phyloP scores from a whole-genome alignment of 257 asterid species.

The Anisodus tanguticus region DNA sequence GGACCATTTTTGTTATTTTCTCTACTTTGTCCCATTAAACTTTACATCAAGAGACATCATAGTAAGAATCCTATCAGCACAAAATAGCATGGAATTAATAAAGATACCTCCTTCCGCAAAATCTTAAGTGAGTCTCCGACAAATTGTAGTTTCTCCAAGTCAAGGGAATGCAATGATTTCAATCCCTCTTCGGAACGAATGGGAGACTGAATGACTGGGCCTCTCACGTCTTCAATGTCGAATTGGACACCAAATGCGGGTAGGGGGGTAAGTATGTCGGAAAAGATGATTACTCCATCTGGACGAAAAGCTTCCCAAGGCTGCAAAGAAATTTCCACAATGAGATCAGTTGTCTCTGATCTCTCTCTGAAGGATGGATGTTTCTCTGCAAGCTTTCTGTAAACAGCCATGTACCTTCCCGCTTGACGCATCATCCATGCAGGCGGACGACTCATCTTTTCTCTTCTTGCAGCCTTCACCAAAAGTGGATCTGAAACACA shows the following conservation, averaged over 20 bases:
- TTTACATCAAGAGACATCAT: neutral
- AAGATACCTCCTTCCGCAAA: conserved; percentile 71
- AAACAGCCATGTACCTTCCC: conserved; percentile 96
- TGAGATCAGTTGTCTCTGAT: conserved; percentile 99
- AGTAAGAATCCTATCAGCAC: neutral
- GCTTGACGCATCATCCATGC: conserved; percentile 99
- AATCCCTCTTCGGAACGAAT: conserved; percentile 78
- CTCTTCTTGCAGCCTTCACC: conserved; percentile 96
- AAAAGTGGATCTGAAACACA: conserved; percentile 75
- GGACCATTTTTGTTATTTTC: no score
- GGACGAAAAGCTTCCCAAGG: conserved; percentile 98
- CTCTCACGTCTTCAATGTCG: conserved; percentile 89
- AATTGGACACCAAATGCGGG: conserved; percentile 99
- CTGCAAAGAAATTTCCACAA: conserved; percentile 98
- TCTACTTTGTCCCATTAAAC: neutral
- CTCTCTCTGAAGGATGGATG: conserved; percentile 97
- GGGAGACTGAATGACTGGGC: conserved; percentile 89
- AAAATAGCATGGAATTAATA: neutral
- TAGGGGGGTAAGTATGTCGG: conserved; percentile 93
- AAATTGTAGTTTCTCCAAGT: conserved; percentile 76
- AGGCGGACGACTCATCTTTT: conserved; percentile 79
- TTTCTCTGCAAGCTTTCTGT: conserved; percentile 94
- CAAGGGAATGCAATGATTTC: conserved; percentile 73
- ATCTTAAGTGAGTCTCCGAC: conserved; percentile 86
- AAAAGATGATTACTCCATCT: conserved; percentile 95